Evolutionary conservation across 345 rosid species (phyloP).

Genomic region (Brassica napus): DNA sequence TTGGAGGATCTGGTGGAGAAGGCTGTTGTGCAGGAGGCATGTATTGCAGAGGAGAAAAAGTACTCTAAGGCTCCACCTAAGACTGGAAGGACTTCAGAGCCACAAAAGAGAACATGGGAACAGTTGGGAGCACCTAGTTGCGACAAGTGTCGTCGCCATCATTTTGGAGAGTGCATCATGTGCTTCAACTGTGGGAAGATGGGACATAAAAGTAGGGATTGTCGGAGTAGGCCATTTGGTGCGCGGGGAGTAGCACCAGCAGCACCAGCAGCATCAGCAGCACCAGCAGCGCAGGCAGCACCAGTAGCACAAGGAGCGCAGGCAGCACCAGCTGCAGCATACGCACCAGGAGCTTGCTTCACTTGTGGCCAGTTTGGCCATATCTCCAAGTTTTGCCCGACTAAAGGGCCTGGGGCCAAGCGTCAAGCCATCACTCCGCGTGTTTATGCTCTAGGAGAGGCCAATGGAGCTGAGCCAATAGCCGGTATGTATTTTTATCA

Average conservation of each 20-base stretch:
- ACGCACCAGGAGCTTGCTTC: not conserved
- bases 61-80: not conserved
- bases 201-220: not conserved
- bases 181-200: not conserved
- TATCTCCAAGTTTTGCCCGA: not conserved
- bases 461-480: not conserved
- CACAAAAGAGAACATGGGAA: not conserved
- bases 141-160: no score
- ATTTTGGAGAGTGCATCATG: not conserved
- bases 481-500: not conserved
- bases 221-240: not conserved
- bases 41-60: not conserved
- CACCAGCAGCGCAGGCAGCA: not conserved
- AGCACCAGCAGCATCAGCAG: no score
- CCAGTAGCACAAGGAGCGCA: not conserved
- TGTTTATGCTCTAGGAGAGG: not conserved
- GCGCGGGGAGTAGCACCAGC: no score
- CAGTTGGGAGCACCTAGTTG: not conserved
- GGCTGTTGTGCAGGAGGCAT: no score
- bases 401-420: not conserved
- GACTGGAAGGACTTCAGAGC: not conserved
- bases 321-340: not conserved
- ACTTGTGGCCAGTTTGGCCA: not conserved
- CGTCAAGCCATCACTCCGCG: not conserved
- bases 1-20: no score